Base-by-base conservation (phyloP, 805 yeast genomes). In the Saccharomycopsis sp. region DNA sequence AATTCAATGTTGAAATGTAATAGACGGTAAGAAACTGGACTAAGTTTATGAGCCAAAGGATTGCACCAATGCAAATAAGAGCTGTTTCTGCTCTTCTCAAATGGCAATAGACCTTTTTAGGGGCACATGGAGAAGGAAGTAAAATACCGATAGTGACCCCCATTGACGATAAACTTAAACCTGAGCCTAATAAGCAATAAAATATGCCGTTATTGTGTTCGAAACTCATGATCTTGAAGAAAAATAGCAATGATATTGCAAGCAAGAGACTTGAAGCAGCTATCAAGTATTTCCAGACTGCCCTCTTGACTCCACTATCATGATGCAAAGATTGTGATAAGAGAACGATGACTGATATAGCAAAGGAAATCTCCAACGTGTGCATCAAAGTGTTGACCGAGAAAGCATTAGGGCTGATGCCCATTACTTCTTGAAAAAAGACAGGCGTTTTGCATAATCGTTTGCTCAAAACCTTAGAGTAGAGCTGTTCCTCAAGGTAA, bases 201-300 rank as follows among this genome's bases (percentile, higher is more conserved):
- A 75, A 72, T 29, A 74, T 70, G 1, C 78, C 78, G 57, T 73
- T 73, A 55, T 75, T 62, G 55, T 63, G 68, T 55, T 74, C 79
- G 57, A 71, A 75, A 55, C 70, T 70, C 54, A 75, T 67, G n/a
- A 73, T 58, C n/a, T 68, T 69, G 18, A 70, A 65, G 24, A 75
- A 65, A 60, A 75, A 74, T 34, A 73, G 60, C 1, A 75, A 53
- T 1, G 77, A 68, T 12, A 72, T 68, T 2, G 67, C 64, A 2
- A 73, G 62, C 12, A 75, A 66, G 44, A 75, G 64, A 2, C 69
- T 63, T 2, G 72, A 69, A 56, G 70, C 70, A 1, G 76, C 75
- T 37, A 76, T 70, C 60, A 75, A 70, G 59, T 69, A 76, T 37
- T 68, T 55, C 65, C 75, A 76, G 1, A 73, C 64, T 1, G 71